Base-by-base conservation (phyloP, 1,284 basidiomycete species). In the Rugosomyces carneus region DNA sequence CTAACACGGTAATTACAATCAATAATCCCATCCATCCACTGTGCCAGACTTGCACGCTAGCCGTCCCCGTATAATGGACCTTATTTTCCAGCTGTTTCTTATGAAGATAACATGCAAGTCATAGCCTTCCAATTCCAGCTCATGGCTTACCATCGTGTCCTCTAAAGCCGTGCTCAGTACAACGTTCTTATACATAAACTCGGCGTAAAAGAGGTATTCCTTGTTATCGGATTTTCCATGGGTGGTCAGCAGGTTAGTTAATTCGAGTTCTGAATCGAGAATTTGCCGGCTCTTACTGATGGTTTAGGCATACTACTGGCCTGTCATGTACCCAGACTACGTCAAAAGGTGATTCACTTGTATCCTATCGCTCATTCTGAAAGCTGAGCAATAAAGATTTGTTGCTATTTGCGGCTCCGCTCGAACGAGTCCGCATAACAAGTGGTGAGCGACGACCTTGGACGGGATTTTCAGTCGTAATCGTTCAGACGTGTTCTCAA, bases 201-300 rank as follows among this genome's bases (percentile, higher is more conserved):
- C 5, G 70, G 70, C 3, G 61, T 81, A 15, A 61, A 69, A 40
- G 73, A 76, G 53, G 60, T 77, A 0, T 69, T 66, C 47, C 70
- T 72, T 37, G 77, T 72, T 20, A 66, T 80, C 15, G 78, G 77
- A 0, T 81, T 81, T 56, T 80, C 77, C 6, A 81, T 81, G 78
- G 77, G 78, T 32, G 80, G 70, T 1, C 78, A 79, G 55, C 77
- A 78, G 67, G 77, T 63, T 40, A 8, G 40, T 3, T 27, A 8
- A 10, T 18, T 40, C 15, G 1, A 16, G 13, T 19, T 34, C 10
- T 13, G 31, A n/a, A n/a, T 10, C 4, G 16, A 19, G 27, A 2
- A 6, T 32, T 23, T 23, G n/a, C n/a, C 7, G 24, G 20, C 16
- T 18, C 27, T 20, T 23, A 5, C 15, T 21, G n/a, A 10, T 24